A percentile compares a stretch with the other conserved stretches of the same genome.
These are phyloP conservation scores for Cordyceps militaris DNA, from an alignment of 2,329 filamentous ascomycete genomes.

Conservation along the genomic window DNA sequence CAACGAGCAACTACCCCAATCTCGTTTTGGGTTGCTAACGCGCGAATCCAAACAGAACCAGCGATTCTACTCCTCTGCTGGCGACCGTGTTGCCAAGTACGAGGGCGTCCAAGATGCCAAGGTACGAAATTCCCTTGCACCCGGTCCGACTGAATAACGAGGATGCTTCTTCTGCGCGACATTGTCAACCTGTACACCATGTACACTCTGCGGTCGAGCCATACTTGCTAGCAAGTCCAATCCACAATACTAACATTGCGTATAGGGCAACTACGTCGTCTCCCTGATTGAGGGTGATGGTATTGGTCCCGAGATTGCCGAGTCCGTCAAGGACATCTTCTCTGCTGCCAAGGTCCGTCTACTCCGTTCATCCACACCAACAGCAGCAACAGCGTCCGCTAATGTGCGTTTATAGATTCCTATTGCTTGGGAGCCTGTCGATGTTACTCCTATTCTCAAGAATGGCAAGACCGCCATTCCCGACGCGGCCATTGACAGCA, in stretches of 20 bases:
- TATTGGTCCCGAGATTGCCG: slow-evolving; percentile 94
- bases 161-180: background rate
- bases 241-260: slow-evolving; percentile 15
- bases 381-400: slow-evolving; percentile 11
- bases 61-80: slow-evolving; percentile 57
- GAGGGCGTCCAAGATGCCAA: slow-evolving; percentile 81
- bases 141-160: background rate
- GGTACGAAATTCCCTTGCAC: slow-evolving; percentile 51
- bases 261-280: slow-evolving; percentile 87
- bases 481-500: slow-evolving; percentile 84
- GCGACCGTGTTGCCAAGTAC: slow-evolving; percentile 83
- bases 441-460: slow-evolving; percentile 88
- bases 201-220: background rate
- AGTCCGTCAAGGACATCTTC: slow-evolving; percentile 99
- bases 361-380: background rate
- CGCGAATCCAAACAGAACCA: slow-evolving; percentile 33
- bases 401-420: slow-evolving; percentile 54
- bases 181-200: background rate
- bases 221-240: background rate
- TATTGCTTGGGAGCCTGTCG: slow-evolving; percentile 93
- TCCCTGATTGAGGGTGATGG: slow-evolving; percentile 98
- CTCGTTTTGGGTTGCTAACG: background rate
- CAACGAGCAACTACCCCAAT: slow-evolving; percentile 9
- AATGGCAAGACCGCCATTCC: slow-evolving; percentile 95
- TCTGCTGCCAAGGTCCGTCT: slow-evolving; percentile 74